Evolutionary conservation across 2,329 filamentous ascomycete genomes (phyloP).

Genomic region (Meredithiella fracta): DNA sequence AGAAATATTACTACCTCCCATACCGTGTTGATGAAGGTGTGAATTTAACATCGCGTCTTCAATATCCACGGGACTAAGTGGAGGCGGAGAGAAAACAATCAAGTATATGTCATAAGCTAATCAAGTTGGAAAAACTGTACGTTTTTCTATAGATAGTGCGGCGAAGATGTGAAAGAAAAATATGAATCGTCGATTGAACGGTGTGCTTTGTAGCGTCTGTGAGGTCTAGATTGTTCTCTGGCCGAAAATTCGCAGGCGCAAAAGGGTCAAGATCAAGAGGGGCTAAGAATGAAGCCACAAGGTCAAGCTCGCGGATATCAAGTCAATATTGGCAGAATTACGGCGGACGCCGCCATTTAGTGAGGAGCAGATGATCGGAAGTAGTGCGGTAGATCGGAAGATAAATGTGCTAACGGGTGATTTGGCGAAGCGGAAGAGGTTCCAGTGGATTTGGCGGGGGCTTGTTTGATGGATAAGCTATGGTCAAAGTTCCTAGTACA

Average conservation of each 20-base stretch:
- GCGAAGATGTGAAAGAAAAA: background rate
- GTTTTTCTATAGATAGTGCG: no score
- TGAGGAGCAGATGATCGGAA: background rate
- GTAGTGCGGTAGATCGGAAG: background rate
- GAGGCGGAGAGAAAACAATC: no score
- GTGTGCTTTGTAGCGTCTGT: background rate
- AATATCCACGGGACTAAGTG: no score
- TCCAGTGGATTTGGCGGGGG: no score
- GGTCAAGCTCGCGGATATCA: background rate
- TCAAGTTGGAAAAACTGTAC: background rate
- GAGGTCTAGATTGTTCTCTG: background rate
- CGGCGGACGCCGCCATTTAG: background rate
- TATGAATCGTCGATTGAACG: background rate
- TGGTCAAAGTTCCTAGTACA: no score
- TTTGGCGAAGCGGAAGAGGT: background rate
- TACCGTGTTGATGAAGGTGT: background rate
- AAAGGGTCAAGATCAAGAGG: conserved; percentile 7
- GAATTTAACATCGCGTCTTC: background rate
- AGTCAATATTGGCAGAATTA: background rate
- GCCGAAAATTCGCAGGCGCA: background rate
- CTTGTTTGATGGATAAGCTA: no score
- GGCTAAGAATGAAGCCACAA: conserved; percentile 5
- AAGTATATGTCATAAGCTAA: background rate
- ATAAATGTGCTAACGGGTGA: background rate
- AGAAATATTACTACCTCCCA: background rate